Conservation (phyloP, 75 land plant genomes). For the Selaginella moellendorffii region DNA sequence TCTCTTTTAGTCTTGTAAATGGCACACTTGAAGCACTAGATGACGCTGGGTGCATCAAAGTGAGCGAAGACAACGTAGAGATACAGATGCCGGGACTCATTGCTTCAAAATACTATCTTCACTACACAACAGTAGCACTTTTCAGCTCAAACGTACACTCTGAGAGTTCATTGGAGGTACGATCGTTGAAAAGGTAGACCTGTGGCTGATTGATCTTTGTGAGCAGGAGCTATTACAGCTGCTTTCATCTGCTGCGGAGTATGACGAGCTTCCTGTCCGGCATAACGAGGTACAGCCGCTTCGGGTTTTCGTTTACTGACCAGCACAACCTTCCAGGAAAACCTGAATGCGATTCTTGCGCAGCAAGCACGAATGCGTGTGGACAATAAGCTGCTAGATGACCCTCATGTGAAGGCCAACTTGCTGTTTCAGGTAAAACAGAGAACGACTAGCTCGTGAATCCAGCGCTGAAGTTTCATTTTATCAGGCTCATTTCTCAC, state of each 20-base stretch:
- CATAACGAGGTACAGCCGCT: constrained; percentile 86
- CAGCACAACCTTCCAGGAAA: constrained; percentile 47
- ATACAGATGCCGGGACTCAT: constrained; percentile 80
- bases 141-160: constrained; percentile 69
- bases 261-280: constrained; percentile 94
- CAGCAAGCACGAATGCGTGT: constrained; percentile 48
- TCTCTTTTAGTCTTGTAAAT: constrained; percentile 49
- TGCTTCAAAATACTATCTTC: constrained; percentile 89
- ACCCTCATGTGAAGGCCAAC: constrained; percentile 94
- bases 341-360: constrained; percentile 51
- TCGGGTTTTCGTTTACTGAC: background rate
- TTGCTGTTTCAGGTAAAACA: constrained; percentile 69
- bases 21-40: constrained; percentile 74
- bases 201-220: background rate
- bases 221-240: constrained; percentile 62
- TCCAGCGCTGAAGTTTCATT: too few species aligned
- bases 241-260: constrained; percentile 83
- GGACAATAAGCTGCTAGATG: constrained; percentile 60
- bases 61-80: constrained; percentile 60
- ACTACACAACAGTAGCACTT: constrained; percentile 74
- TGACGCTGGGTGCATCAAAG: constrained; percentile 83
- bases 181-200: background rate
- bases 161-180: constrained; percentile 73
- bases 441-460: background rate
- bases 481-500: constrained; percentile 97